Evolutionary conservation across 202 grass and related monocot species (phyloP).

Genomic region (Brachypodium distachyon): DNA sequence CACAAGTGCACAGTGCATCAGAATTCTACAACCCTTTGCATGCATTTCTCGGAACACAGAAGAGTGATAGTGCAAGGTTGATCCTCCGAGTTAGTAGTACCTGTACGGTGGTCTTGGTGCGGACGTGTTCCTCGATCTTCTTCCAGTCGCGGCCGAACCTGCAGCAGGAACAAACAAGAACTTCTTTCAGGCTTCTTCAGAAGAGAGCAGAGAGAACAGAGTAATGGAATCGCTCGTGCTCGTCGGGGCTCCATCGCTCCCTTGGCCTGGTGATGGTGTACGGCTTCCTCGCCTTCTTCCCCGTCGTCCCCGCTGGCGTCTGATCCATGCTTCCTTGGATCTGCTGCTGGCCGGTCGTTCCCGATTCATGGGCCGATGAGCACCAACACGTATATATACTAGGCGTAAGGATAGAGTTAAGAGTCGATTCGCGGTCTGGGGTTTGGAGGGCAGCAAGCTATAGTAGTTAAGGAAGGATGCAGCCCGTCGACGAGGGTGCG

Average conservation of each 20-base stretch:
- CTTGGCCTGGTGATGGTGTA: constrained; percentile 73
- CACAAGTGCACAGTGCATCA: background rate
- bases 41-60: too few species aligned
- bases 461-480: too few species aligned
- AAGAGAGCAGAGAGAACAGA: background rate
- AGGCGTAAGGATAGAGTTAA: too few species aligned
- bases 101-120: constrained; percentile 70
- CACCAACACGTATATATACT: too few species aligned
- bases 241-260: constrained; percentile 65
- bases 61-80: too few species aligned
- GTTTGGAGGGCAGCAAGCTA: too few species aligned
- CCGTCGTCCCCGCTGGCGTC: background rate
- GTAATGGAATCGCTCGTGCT: constrained; percentile 87
- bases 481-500: too few species aligned
- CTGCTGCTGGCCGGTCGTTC: too few species aligned
- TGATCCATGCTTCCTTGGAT: constrained; percentile 27
- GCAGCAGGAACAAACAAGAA: background rate
- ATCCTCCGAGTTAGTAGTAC: too few species aligned
- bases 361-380: too few species aligned
- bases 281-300: constrained; percentile 81
- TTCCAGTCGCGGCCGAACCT: constrained; percentile 97
- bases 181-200: background rate
- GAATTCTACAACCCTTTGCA: background rate
- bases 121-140: constrained; percentile 78
- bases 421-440: too few species aligned